These are phyloP conservation scores for Colletotrichum chlorophyti DNA, from an alignment of 2,329 filamentous ascomycete genomes.

Conservation along the genomic window DNA sequence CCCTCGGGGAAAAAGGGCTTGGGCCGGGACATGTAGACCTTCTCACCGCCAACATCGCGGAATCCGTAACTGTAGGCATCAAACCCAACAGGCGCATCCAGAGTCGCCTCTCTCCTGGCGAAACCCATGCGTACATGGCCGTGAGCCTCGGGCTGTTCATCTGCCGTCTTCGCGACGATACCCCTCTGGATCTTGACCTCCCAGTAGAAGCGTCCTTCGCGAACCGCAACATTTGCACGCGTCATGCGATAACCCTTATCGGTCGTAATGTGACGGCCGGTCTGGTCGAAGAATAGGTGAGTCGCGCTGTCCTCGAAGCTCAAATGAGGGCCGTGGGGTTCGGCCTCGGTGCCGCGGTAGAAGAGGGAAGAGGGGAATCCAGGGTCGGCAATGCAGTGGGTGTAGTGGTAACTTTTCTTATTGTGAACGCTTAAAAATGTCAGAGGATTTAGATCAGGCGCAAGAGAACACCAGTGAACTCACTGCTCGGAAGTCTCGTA, in stretches of 20 bases:
- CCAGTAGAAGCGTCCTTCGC: constrained; percentile 92
- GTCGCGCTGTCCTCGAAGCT: constrained; percentile 92
- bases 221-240: constrained; percentile 86
- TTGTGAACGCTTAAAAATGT: constrained; percentile 59
- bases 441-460: background rate
- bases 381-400: constrained; percentile 88
- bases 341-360: constrained; percentile 87
- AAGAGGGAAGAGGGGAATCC: constrained; percentile 85
- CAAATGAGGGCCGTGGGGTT: constrained; percentile 83
- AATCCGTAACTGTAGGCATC: constrained; percentile 95
- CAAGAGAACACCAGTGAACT: constrained; percentile 35
- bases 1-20: constrained; percentile 84
- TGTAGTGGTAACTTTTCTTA: constrained; percentile 83
- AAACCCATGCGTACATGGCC: constrained; percentile 86
- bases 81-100: constrained; percentile 85
- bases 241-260: constrained; percentile 93
- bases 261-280: constrained; percentile 81
- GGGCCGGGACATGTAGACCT: constrained; percentile 92
- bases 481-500: constrained; percentile 71
- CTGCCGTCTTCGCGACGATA: constrained; percentile 55
- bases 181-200: constrained; percentile 90
- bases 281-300: constrained; percentile 81
- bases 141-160: constrained; percentile 54
- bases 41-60: constrained; percentile 87
- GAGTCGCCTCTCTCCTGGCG: constrained; percentile 78